Evolutionary conservation across 2,329 filamentous ascomycete genomes (phyloP).

Genomic region (Curvularia lunata): DNA sequence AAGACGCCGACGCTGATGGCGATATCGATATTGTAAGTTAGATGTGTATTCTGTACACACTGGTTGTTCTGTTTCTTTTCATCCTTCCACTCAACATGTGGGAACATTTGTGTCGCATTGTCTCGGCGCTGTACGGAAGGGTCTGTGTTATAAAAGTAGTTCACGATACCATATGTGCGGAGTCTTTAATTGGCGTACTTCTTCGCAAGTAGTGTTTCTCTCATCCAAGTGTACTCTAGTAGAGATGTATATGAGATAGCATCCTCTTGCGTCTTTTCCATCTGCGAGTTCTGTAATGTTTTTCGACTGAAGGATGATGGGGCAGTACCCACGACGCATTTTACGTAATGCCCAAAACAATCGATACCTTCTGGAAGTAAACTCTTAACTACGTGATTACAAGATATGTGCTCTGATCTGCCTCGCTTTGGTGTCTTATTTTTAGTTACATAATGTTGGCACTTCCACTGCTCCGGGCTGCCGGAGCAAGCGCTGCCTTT

Average conservation of each 20-base stretch:
- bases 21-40: conserved; percentile 1
- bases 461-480: too few relatives aligned
- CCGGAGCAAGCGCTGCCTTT: too few relatives aligned
- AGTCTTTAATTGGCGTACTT: background rate
- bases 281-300: background rate
- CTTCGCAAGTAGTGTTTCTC: background rate
- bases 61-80: background rate
- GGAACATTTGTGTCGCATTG: background rate
- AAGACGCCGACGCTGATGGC: conserved; percentile 6
- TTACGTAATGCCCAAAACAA: too few relatives aligned
- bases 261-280: background rate
- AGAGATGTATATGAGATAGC: background rate
- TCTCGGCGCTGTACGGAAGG: background rate
- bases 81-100: background rate
- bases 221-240: background rate
- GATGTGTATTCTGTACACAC: background rate
- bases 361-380: too few relatives aligned
- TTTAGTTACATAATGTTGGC: too few relatives aligned
- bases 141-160: conserved; percentile 1
- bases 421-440: too few relatives aligned
- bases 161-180: conserved; percentile 2
- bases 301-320: too few relatives aligned
- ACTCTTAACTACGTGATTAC: too few relatives aligned
- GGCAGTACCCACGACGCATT: too few relatives aligned
- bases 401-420: too few relatives aligned